Evolutionary conservation across 1,284 basidiomycete genomes (phyloP), one percentile per base, ranked within the genome.

Genomic region (Anthracocystis walkeri): DNA sequence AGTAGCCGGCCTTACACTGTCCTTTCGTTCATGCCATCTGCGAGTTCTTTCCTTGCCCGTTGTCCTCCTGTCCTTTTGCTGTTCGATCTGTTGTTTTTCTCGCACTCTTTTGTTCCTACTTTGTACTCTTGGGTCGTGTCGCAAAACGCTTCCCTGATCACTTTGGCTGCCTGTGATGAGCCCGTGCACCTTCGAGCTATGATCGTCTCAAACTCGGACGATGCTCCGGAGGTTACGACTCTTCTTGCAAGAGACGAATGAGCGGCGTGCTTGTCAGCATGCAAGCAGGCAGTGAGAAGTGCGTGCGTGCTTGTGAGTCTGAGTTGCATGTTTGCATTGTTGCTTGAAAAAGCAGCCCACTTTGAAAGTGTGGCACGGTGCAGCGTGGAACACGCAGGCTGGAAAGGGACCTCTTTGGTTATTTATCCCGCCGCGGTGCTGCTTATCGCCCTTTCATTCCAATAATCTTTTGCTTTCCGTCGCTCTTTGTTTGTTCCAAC

Each of bases 301-400:
- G 12, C 35, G 35, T 33, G 11, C 33, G 33, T 29, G 33, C 33
- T 5, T 33, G 33, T 33, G 29, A 4, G 33, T 33, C 7, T 33
- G 33, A 2, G 33, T 33, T 14, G 31, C 31, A 12, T 14, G 35
- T 2, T 10, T 3, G 35, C 35, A 14, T 38, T 16, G 48, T 20
- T 20, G 45, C 25, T 16, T 18, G 45, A 11, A 27, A n/a, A 31
- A 4, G 11, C 11, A 38, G 48, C 27, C 48, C 27, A 31, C 16
- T 48, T 11, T 7, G 16, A n/a, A 8, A 2, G 18, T 6, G 16
- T 49, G 48, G 48, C 48, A 49, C 48, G 29, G 48, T 49, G 48
- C 48, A 49, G n/a, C n/a, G 48, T 33, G 48, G 20, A 29, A 49
- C 48, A 49, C 48, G 48, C 48, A 49, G 48, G 42, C 5, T 45